These are phyloP conservation scores for Centaurea solstitialis DNA, from an alignment of 129 eudicot species.

Conservation along the genomic window DNA sequence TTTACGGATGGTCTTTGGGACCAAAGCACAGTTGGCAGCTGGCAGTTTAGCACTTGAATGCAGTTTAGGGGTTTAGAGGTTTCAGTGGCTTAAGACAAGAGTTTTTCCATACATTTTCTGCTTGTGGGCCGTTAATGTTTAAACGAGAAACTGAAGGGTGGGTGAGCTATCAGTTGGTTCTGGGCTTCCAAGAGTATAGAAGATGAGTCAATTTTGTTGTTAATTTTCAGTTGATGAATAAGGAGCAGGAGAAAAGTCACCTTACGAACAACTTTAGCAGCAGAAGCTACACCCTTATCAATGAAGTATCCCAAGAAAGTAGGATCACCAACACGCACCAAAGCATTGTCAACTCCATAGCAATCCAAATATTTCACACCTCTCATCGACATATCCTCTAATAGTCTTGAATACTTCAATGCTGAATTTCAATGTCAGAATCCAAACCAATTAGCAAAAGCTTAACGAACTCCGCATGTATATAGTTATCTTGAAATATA, in stretches of 20 bases:
- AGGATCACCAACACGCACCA: conserved; percentile 98
- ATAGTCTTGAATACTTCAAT: conserved; percentile 75
- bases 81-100: no score
- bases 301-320: conserved; percentile 97
- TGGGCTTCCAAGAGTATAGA: no score
- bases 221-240: neutral
- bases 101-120: no score
- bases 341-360: conserved; percentile 97
- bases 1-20: no score
- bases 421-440: no score
- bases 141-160: no score
- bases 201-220: no score
- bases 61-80: no score
- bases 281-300: conserved; percentile 85
- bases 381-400: conserved; percentile 88
- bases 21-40: no score
- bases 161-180: no score
- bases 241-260: conserved; percentile 25
- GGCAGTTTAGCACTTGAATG: no score
- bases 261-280: conserved; percentile 98
- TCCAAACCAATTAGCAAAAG: conserved; percentile 5
- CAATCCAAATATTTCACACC: conserved; percentile 96
- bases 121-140: no score
- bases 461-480: neutral
- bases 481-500: conserved; percentile 21